Evolutionary conservation across 2,329 filamentous ascomycete species (phyloP), one percentile per base, ranked within the genome.

Genomic region (Neopestalotiopsis sp.): DNA sequence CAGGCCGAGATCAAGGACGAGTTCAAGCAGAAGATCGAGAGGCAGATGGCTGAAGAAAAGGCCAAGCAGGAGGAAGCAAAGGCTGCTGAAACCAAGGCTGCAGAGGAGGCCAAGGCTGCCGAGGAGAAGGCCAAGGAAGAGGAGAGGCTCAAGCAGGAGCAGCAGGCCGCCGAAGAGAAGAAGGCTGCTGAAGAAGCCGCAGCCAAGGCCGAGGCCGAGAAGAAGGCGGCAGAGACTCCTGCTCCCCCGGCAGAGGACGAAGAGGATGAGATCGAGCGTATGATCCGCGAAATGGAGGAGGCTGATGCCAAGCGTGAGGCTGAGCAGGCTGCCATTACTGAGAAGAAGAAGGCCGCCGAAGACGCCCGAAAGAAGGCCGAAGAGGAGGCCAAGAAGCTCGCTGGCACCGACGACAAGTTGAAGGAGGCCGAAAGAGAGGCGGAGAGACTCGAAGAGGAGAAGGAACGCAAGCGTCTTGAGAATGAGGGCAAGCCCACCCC

Each of bases 1-100:
- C 88, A 89, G 45, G 92, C 95, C 78, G 92, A 97, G 81, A 94
- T 94, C 71, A 91, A 91, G 69, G 89, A 93, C 73, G 94, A 97
- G 81, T 92, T 95, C 76, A 92, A 92, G 80, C 90, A 92, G 78
- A 91, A 94, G 78, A 91, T 97, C 77, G 88, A 87, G 70, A 89
- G 91, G 77, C 88, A 88, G 66, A 89, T 90, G 67, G 85, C 76
- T 10, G 74, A 72, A 56, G 81, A 84, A 68, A 83, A 84, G 70
- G 53, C 65, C 57, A 74, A 75, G 57, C 17, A 34, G 14, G 57
- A 59, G 17, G 24, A 59, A 14, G 77, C 76, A 9, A 74, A 78
- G 65, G 76, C 76, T 2, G 71, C 72, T 13, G 72, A 74, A 14
- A 74, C 74, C 28, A 79, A 80, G 64, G 75, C 77, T 32, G 74